Conservation (phyloP, 108 stramenopile species). For the Aureococcus anophagefferens region DNA sequence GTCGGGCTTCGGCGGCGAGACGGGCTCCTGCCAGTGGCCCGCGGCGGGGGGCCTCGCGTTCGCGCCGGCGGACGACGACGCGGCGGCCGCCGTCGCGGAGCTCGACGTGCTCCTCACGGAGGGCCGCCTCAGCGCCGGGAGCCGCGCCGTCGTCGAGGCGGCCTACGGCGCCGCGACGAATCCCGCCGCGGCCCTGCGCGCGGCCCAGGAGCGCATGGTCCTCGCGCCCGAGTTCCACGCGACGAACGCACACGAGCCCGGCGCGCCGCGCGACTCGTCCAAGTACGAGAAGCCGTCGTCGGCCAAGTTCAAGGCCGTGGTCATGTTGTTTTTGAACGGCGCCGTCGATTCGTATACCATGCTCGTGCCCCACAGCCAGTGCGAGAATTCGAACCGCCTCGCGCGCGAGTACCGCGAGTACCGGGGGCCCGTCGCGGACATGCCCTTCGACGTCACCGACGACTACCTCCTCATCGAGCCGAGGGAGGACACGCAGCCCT, state of each 20-base stretch:
- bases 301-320: conserved; percentile 51
- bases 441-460: too few species aligned
- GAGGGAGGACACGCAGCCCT: too few species aligned
- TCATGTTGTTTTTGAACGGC: conserved; percentile 45
- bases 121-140: conserved; percentile 38
- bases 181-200: conserved; percentile 6
- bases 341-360: conserved; percentile 52
- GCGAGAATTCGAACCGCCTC: too few species aligned
- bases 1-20: conserved; percentile 6
- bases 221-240: conserved; percentile 55
- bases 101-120: conserved; percentile 42
- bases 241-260: conserved; percentile 30
- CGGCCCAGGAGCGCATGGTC: conserved; percentile 2
- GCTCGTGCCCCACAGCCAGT: conserved; percentile 33
- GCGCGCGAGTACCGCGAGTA: too few species aligned
- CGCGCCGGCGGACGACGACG: not conserved
- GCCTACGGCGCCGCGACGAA: conserved; percentile 9
- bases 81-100: conserved; percentile 36
- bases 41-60: too few species aligned
- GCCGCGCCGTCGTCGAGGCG: conserved; percentile 27
- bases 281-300: too few species aligned
- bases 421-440: not conserved
- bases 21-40: conserved; percentile 14
- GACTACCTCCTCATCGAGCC: too few species aligned
- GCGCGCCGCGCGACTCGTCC: too few species aligned